Evolutionary conservation across 2,329 filamentous ascomycete genomes (phyloP), one percentile per base, ranked within the genome.

Genomic region (Monascus ruber): DNA sequence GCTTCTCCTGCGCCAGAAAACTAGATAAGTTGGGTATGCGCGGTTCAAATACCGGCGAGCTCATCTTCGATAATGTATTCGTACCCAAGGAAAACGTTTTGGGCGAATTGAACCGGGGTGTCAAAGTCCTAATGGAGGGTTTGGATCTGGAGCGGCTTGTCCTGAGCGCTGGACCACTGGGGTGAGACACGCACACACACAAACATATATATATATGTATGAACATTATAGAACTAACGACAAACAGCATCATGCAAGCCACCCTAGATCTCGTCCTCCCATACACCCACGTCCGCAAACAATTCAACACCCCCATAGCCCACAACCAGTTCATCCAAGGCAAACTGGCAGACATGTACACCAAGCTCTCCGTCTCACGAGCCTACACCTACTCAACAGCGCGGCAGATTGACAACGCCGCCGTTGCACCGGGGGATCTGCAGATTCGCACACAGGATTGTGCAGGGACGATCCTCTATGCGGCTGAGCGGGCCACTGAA

Each of bases 1-100:
- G 91, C 33, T 96, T 95, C 69, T 83, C 79, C 46, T 88, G 86
- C 53, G 79, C 86, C 5, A 75, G 85, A 45, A 96, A 96, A 66
- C 78, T 96, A 11, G 89, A 96, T 71, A 96, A 98, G 69, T 82
- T 98, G 63, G 91, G 91, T 50, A 98, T 98, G 91, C 78, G 91
- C 41, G 91, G 91, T 42, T 91, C 84, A 50, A 95, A 95, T 65
- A 96, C 91, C 0, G 91, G 91, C 53, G 91, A 96, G 64, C 75
- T 96, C 24, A 76, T 89, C 40, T 93, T 96, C 50, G 87, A 94
- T 46, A 73, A 81, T 48, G 86, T 95, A 42, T 94, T 95, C 56
- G 86, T 96, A 5, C 87, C 91, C 3, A 67, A 70, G 6, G 81
- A 83, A 53, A 85, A 94, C 59, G 65, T 95, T 0, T 74, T 98